phyloP scores from a whole-genome alignment of 2,329 filamentous ascomycete genomes.

The Bisporella sp. region DNA sequence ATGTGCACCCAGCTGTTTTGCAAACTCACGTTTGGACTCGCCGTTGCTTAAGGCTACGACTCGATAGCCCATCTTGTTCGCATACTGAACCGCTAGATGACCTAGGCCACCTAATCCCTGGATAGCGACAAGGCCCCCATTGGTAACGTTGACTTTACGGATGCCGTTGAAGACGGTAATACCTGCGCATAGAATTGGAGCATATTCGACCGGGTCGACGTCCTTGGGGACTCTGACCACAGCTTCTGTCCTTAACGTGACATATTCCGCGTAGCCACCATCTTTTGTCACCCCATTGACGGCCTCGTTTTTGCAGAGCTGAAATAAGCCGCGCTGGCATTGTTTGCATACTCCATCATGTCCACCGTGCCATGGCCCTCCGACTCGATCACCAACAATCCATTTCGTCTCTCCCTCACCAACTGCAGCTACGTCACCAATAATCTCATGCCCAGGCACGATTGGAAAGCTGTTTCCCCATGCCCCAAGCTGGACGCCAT shows the following conservation, averaged over 20 bases:
- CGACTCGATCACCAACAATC: conserved; percentile 59
- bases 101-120: conserved; percentile 72
- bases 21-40: conserved; percentile 62
- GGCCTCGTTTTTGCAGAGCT: conserved; percentile 56
- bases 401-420: conserved; percentile 50
- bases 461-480: conserved; percentile 53
- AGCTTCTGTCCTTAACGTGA: conserved; percentile 52
- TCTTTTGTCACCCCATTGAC: conserved; percentile 61
- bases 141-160: conserved; percentile 44
- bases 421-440: conserved; percentile 59
- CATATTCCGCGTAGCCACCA: conserved; percentile 58
- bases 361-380: conserved; percentile 62
- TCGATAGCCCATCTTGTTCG: conserved; percentile 67
- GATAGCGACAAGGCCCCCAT: conserved; percentile 46
- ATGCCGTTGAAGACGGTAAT: conserved; percentile 58
- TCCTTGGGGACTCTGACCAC: conserved; percentile 47
- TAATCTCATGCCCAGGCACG: conserved; percentile 64
- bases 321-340: conserved; percentile 57
- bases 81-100: conserved; percentile 68
- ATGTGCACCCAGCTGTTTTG: conserved; percentile 51
- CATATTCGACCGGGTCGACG: conserved; percentile 44
- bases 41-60: conserved; percentile 62
- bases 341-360: conserved; percentile 50
- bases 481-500: conserved; percentile 35
- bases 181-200: conserved; percentile 57